Base-by-base conservation (phyloP, 2,329 filamentous ascomycete species). In the Teratosphaeria zuluensis region DNA sequence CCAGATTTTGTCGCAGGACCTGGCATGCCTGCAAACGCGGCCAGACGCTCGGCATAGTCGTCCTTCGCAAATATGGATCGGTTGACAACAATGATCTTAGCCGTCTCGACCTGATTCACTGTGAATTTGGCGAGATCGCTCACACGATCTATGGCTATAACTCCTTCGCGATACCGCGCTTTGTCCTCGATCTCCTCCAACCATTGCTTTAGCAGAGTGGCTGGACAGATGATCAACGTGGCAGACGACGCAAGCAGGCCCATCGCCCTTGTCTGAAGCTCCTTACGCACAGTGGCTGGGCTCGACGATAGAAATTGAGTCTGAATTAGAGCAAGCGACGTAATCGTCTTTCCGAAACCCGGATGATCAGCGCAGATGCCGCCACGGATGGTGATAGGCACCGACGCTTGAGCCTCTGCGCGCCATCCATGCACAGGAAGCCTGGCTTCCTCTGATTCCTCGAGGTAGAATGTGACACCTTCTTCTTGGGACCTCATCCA, bases 311-410 rank as follows among this genome's bases (percentile, higher is more conserved):
- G 60, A 32, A 76, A 75, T 52, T 80, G 75, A 3, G 72, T 69
- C 38, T 81, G 75, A 32, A 86, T 78, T 8, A 87, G 69, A 0
- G 77, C 83, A 12, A 88, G 74, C 1, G 78, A 79, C 0, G 81
- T 79, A 1, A 84, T 79, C 0, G 85, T 88, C 65, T 89, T 88
- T 0, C 86, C 86, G 65, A 85, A 88, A 0, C 83, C 84, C 35
- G 86, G 83, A 52, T 82, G 77, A 65, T 87, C 84, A 1, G 84
- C 84, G 35, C 87, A 74, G 19, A 88, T 76, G 4, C 85, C 85
- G 12, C 85, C 85, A 19, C 77, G 78, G 48, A 85, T 61, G 33
- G 60, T 38, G 56, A 74, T 54, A n/a, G 69, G 28, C 38, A 74
- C 68, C 59, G 76, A 64, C n/a, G 77, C 80, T n/a, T 69, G 72